A percentile compares a stretch with the other conserved stretches of the same genome.
Evolutionary conservation across 192 early-diverging fungal species (phyloP).

Genomic region (Podila epigama): DNA sequence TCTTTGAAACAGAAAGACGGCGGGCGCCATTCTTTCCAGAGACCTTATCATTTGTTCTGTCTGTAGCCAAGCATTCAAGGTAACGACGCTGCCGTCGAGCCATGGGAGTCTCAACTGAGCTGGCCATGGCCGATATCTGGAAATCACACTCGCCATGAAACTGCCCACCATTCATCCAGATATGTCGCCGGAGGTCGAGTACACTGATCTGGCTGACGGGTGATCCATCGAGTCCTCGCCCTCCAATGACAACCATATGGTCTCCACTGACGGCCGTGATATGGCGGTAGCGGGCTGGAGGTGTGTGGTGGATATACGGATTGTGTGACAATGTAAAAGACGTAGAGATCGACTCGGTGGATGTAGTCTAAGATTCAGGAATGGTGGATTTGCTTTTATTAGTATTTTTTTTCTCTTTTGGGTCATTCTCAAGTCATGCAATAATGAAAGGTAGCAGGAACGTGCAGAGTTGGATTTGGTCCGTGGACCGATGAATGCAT

Average conservation of each 20-base stretch:
- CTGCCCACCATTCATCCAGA: slow-evolving; percentile 57
- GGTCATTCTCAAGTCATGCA: not conserved
- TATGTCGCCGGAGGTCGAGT: slow-evolving; percentile 60
- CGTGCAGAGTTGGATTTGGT: not conserved
- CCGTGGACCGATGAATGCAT: too few species aligned
- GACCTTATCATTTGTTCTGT: not conserved
- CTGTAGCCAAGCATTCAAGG: slow-evolving; percentile 23
- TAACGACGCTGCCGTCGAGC: slow-evolving; percentile 28
- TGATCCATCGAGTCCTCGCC: slow-evolving; percentile 66
- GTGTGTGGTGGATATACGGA: slow-evolving; percentile 39
- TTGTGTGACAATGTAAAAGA: not conserved
- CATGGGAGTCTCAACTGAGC: slow-evolving; percentile 30
- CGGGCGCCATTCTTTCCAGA: too few species aligned
- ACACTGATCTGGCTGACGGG: slow-evolving; percentile 73
- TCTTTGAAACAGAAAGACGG: too few species aligned
- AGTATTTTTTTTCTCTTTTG: too few species aligned
- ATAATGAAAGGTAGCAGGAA: not conserved
- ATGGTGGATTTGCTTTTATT: too few species aligned
- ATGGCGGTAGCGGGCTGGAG: slow-evolving; percentile 71
- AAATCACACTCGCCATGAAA: slow-evolving; percentile 5
- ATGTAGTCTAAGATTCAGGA: too few species aligned
- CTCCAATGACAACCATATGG: slow-evolving; percentile 68
- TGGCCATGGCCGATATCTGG: slow-evolving; percentile 8
- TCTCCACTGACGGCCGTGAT: slow-evolving; percentile 64
- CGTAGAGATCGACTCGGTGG: not conserved